A percentile compares a stretch with the other conserved stretches of the same genome.
These are phyloP conservation scores for Ajuga chamaepitys DNA, from an alignment of 257 asterid species.

Conservation along the genomic window DNA sequence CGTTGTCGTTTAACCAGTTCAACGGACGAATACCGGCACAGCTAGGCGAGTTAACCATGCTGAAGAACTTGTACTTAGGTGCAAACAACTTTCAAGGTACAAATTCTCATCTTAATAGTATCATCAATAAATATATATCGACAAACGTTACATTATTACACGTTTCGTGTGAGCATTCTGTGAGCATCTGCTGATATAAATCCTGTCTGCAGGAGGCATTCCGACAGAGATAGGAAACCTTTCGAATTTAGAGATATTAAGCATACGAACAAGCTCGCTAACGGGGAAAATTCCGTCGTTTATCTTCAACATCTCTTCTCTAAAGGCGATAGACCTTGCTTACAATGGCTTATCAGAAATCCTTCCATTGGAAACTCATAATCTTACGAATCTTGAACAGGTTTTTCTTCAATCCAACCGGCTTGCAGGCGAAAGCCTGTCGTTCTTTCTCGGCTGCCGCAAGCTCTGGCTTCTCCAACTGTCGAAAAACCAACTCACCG, in stretches of 20 bases:
- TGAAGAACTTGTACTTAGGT: background rate
- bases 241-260: slow-evolving; percentile 2
- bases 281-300: slow-evolving; percentile 10
- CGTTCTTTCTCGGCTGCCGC: slow-evolving; percentile 13
- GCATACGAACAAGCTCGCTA: background rate
- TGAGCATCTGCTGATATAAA: background rate
- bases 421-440: slow-evolving; percentile 20
- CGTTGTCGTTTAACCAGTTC: background rate
- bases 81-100: slow-evolving; percentile 5
- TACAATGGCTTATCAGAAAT: slow-evolving; percentile 29
- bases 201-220: background rate
- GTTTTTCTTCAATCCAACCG: slow-evolving; percentile 11
- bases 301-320: slow-evolving; percentile 15
- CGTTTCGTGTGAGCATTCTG: too few species aligned
- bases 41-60: background rate
- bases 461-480: slow-evolving; percentile 7
- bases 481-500: slow-evolving; percentile 15
- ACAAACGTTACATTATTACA: too few species aligned
- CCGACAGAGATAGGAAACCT: slow-evolving; percentile 3
- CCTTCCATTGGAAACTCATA: slow-evolving; percentile 15
- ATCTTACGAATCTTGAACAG: slow-evolving; percentile 19
- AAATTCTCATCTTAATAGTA: background rate
- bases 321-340: slow-evolving; percentile 5
- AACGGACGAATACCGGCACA: slow-evolving; percentile 9
- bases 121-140: too few species aligned